These are phyloP conservation scores for Aquilaria agallochum DNA, from an alignment of 441 rosid species.

Conservation along the genomic window DNA sequence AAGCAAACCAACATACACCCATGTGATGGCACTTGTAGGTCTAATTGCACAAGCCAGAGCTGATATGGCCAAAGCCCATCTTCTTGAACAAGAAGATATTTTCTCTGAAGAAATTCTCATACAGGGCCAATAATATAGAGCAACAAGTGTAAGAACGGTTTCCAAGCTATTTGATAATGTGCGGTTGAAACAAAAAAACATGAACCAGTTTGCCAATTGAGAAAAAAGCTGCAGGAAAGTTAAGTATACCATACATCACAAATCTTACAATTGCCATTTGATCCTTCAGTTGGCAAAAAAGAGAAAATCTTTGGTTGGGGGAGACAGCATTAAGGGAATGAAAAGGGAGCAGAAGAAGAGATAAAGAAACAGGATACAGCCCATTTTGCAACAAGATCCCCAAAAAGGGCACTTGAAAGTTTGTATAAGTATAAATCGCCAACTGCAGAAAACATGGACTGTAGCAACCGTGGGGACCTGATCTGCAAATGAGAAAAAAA, in stretches of 20 bases:
- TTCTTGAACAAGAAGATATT: constrained; percentile 41
- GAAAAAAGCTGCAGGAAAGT: constrained; percentile 67
- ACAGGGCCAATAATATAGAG: constrained; percentile 87
- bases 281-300: neutral
- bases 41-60: constrained; percentile 86
- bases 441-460: constrained; percentile 77
- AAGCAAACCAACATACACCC: constrained; percentile 83
- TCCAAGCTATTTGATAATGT: constrained; percentile 88
- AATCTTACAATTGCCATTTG: constrained; percentile 4
- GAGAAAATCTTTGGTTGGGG: neutral
- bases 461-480: constrained; percentile 69
- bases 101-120: constrained; percentile 46
- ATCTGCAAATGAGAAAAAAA: constrained; percentile 35
- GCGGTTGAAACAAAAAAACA: constrained; percentile 86
- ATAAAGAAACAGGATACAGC: constrained; percentile 59
- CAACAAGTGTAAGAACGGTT: constrained; percentile 78
- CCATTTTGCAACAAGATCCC: constrained; percentile 57
- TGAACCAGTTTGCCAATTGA: constrained; percentile 84
- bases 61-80: constrained; percentile 69
- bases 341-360: neutral
- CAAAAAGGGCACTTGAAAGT: constrained; percentile 54
- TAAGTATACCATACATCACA: constrained; percentile 32
- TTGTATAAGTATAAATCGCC: constrained; percentile 84
- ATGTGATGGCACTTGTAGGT: constrained; percentile 85
- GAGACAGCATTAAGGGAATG: neutral